Percentiles rank a stretch among this genome's conserved stretches.
Evolutionary conservation across 208 protist species (phyloP).

Genomic region (Trypanosoma mega): DNA sequence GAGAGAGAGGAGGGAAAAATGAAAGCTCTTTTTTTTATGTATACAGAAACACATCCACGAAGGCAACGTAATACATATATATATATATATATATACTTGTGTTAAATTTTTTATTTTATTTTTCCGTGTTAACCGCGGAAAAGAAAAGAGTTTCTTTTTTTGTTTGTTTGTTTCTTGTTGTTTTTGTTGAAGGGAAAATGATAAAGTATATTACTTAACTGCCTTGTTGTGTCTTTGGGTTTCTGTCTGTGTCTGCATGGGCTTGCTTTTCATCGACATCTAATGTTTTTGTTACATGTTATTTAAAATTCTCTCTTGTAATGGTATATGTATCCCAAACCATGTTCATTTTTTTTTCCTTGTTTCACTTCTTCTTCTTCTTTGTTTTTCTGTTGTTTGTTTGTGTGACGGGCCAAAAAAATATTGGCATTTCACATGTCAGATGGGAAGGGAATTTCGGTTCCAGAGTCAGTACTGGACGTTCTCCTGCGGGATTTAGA

Average conservation of each 20-base stretch:
- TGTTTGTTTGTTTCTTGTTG: too few relatives aligned
- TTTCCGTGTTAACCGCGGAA: neutral
- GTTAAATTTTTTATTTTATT: slow-evolving; percentile 6
- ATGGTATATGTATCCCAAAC: too few relatives aligned
- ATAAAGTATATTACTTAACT: too few relatives aligned
- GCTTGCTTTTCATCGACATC: too few relatives aligned
- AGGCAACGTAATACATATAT: neutral
- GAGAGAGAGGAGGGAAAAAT: neutral
- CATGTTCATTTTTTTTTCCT: neutral
- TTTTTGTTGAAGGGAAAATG: too few relatives aligned
- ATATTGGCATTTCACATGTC: slow-evolving; percentile 6
- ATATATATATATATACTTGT: neutral
- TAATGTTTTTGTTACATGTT: too few relatives aligned
- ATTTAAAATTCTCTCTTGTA: too few relatives aligned
- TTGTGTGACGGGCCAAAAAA: neutral
- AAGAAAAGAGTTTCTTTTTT: neutral
- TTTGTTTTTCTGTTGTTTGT: slow-evolving; percentile 20
- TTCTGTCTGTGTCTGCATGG: too few relatives aligned
- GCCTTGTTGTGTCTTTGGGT: too few relatives aligned
- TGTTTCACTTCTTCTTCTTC: slow-evolving; percentile 14
- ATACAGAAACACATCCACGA: too few relatives aligned
- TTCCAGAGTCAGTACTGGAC: slow-evolving; percentile 30
- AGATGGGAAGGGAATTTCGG: neutral
- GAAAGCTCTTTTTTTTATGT: too few relatives aligned
- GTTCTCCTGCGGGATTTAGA: slow-evolving; percentile 43